A percentile compares a stretch with the other conserved stretches of the same genome.
Evolutionary conservation across 805 yeast species (phyloP).

Genomic region (Saturnispora serradocipensis): DNA sequence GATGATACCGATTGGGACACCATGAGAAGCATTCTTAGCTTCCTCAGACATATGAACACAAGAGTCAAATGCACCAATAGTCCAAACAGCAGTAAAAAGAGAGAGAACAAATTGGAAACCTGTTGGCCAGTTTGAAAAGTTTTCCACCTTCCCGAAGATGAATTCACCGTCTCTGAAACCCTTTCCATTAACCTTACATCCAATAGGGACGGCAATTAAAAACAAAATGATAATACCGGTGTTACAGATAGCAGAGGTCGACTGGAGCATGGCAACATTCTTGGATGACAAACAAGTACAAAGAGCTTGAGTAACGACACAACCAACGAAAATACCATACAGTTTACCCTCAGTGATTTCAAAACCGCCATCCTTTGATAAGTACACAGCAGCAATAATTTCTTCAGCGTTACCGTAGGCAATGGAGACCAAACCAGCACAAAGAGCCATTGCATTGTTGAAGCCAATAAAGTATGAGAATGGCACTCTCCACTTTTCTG

Average conservation of each 20-base stretch:
- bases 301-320: conserved; percentile 38
- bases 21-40: conserved; percentile 50
- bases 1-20: conserved; percentile 59
- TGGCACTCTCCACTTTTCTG: conserved; percentile 42
- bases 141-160: conserved; percentile 46
- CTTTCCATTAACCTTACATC: conserved; percentile 39
- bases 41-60: conserved; percentile 71
- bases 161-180: conserved; percentile 40
- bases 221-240: conserved; percentile 42
- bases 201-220: conserved; percentile 42
- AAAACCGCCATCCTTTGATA: conserved; percentile 30
- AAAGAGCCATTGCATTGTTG: conserved; percentile 56
- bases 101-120: conserved; percentile 51
- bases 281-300: conserved; percentile 49
- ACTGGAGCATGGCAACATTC: conserved; percentile 43
- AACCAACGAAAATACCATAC: conserved; percentile 43
- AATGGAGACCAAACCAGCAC: conserved; percentile 54
- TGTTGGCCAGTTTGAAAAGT: conserved; percentile 53
- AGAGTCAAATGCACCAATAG: conserved; percentile 69
- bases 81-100: conserved; percentile 54
- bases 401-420: conserved; percentile 47
- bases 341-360: conserved; percentile 39
- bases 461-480: conserved; percentile 57
- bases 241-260: conserved; percentile 40
- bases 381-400: conserved; percentile 43